Base-by-base conservation (phyloP, 495 filamentous ascomycete genomes). In the Trichoderma orchidacearum region DNA sequence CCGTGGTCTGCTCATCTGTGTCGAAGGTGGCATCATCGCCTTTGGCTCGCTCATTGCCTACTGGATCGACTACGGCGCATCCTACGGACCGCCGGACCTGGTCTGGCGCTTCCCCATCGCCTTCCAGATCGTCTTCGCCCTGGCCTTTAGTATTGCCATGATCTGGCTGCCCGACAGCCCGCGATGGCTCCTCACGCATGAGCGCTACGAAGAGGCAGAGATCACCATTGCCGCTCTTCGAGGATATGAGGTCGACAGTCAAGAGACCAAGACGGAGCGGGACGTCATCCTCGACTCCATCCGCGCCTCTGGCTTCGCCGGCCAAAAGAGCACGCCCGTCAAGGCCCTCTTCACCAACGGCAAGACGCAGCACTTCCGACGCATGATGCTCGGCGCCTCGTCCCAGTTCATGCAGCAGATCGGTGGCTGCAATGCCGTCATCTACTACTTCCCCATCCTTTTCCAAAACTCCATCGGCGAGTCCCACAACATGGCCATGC, bases 401-500 rank as follows among this genome's bases (percentile, higher is more conserved):
- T 75, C 78, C 58, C 75, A 86, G 75, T 77, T 92, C 62, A 86
- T 91, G 76, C 87, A 92, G 70, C 88, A 93, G 62, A 74, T 90
- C 57, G 60, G 81, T 55, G 82, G 83, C 11, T 89, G 85, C 69
- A 91, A 91, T 57, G 86, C 86, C 12, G 85, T 88, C 61, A 91
- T 90, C 64, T 93, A 93, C 75, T 91, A 86, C 70, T 85, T 86
- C 59, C 85, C 87, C 0, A 78, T 90, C 36, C 77, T 93, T 0
- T 89, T 91, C 70, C 66, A 89, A 69, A 65, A 75, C 11, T 83
- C 80, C 18, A 81, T 91, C 60, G 59, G 69, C 18, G 70, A 78
- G 59, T 66, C 63, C 0, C 76, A 83, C 59, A 77, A 78, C 55
- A 75, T 90, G 60, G 76, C 81, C 13, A 66, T 91, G 11, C 72